Conservation (phyloP, 306 rosid species). For the Arachis stenosperma region DNA sequence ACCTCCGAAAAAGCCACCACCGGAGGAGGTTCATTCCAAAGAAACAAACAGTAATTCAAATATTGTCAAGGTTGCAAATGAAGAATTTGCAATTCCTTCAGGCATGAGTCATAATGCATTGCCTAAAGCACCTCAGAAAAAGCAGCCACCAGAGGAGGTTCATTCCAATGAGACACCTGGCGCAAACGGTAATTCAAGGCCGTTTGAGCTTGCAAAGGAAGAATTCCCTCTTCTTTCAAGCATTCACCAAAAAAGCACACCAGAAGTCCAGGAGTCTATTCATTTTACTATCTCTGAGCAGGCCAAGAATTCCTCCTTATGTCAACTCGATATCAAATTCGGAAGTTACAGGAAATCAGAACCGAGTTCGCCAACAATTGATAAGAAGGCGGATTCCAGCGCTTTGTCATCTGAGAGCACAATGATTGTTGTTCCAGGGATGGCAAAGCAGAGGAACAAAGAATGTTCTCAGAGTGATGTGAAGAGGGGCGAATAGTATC, state of each 20-base stretch:
- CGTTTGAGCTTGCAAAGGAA: slow-evolving; percentile 43
- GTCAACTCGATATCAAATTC: slow-evolving; percentile 15
- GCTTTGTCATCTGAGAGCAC: slow-evolving; percentile 34
- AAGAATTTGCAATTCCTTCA: slow-evolving; percentile 52
- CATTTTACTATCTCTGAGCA: slow-evolving; percentile 1
- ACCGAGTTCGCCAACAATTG: slow-evolving; percentile 29
- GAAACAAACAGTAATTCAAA: slow-evolving; percentile 16
- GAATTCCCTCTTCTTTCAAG: slow-evolving; percentile 44
- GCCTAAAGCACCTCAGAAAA: slow-evolving; percentile 28
- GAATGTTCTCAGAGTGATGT: slow-evolving; percentile 13
- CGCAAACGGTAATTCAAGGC: slow-evolving; percentile 2
- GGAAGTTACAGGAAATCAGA: slow-evolving; percentile 34
- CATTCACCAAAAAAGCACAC: slow-evolving; percentile 13
- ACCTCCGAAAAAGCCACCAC: slow-evolving; percentile 31
- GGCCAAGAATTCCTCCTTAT: slow-evolving; percentile 19
- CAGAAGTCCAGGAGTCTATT: slow-evolving; percentile 27
- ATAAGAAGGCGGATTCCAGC: slow-evolving; percentile 30
- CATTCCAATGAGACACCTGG: slow-evolving; percentile 25
- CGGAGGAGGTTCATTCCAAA: slow-evolving; percentile 30
- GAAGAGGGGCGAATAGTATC: slow-evolving; percentile 37
- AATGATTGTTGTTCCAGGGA: slow-evolving; percentile 20
- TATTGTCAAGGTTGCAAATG: slow-evolving; percentile 40
- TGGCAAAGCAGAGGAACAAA: slow-evolving; percentile 26
- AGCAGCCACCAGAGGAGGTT: background rate
- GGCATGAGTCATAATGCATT: slow-evolving; percentile 5